Base-by-base conservation (phyloP, 805 yeast genomes). In the Ascoidea tarda region DNA sequence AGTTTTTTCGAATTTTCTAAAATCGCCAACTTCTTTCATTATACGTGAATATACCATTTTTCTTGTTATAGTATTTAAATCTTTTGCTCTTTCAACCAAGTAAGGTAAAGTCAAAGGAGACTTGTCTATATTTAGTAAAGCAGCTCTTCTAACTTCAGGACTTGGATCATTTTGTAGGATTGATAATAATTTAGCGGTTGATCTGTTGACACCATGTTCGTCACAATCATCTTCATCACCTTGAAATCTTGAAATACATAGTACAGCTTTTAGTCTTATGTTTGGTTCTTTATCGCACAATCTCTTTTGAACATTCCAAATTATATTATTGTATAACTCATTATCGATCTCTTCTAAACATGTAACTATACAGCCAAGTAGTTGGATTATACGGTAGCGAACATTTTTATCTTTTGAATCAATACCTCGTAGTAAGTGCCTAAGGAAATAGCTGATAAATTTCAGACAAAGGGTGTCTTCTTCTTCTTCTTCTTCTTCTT, bases 101-200 rank as follows among this genome's bases (percentile, higher is more conserved):
- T 71, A 73, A 1, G 83, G 79, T 16, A 78, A 68, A 0, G 89
- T 82, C 1, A 60, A 58, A 4, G 66, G 59, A 47, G 75, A 75
- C 58, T 81, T 82, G 31, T 75, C 79, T 38, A 91, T 64, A 62
- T 88, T 86, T 48, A 84, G 68, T 60, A 89, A 67, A 0, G 91
- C 91, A 0, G 95, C 89, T 55, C 96, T 74, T 58, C 98, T 75
- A 1, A 90, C 96, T 56, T 93, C 98, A 0, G 96, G 81, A 59
- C 84, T 83, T 2, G 87, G 77, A 66, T 91, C 99, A 61, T 83
- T 78, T 60, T 80, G 83, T 59, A 87, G 70, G 0, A 82, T 73
- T n/a, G 64, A 64, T 51, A 76, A 59, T 44, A 80, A 66, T 46
- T 69, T 69, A 48, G 72, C 69, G 2, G 77, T 72, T 5, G 80